Evolutionary conservation across 805 yeast genomes (phyloP).

Genomic region (Myxozyma kluyveri): DNA sequence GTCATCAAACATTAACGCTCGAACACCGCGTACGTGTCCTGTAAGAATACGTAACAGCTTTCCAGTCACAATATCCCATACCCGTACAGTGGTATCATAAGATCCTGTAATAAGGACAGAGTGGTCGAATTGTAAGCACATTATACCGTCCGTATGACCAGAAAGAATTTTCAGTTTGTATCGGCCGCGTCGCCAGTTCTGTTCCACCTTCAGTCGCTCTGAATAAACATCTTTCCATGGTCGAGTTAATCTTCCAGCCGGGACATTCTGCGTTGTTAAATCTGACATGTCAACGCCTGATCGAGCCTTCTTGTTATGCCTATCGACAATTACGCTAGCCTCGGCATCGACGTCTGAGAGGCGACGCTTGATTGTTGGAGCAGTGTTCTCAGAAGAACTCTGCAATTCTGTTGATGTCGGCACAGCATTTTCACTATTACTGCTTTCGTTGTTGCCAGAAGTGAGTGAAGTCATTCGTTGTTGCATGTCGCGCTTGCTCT

Average conservation of each 20-base stretch:
- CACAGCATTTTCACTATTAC: not conserved
- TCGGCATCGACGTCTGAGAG: constrained; percentile 4
- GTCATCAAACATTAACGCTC: constrained; percentile 79
- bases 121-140: constrained; percentile 81
- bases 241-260: constrained; percentile 45
- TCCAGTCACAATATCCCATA: constrained; percentile 89
- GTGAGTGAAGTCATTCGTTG: constrained; percentile 3
- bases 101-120: constrained; percentile 84
- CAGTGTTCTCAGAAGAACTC: not conserved
- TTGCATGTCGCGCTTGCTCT: constrained; percentile 31
- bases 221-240: constrained; percentile 96
- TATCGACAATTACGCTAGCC: not conserved
- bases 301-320: constrained; percentile 19
- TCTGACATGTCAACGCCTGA: constrained; percentile 6
- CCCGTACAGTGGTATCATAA: constrained; percentile 81
- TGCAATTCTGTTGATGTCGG: not conserved
- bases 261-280: constrained; percentile 18
- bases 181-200: constrained; percentile 88
- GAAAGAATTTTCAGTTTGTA: constrained; percentile 61
- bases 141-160: constrained; percentile 87
- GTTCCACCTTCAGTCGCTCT: constrained; percentile 86
- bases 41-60: constrained; percentile 68
- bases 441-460: not conserved
- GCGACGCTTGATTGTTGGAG: constrained; percentile 9
- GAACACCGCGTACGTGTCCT: constrained; percentile 89